phyloP scores from a whole-genome alignment of 306 rosid genomes.

The Casuarina cunninghamiana region DNA sequence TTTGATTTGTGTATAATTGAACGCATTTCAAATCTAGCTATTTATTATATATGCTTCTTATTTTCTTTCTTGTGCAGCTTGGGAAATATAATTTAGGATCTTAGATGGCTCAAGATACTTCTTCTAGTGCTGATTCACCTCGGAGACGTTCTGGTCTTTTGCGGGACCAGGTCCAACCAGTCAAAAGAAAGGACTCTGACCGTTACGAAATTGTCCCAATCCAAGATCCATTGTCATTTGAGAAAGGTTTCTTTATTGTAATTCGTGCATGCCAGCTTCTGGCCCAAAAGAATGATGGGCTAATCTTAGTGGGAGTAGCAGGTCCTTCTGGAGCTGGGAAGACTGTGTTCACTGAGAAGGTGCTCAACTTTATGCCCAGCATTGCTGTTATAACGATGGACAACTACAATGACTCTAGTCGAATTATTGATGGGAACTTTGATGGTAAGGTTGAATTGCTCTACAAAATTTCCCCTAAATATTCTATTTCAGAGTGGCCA shows the following conservation, averaged over 20 bases:
- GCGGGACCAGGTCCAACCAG: constrained; percentile 82
- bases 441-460: constrained; percentile 57
- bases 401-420: constrained; percentile 92
- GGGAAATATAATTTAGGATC: constrained; percentile 24
- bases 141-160: constrained; percentile 68
- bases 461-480: not conserved
- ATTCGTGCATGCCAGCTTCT: constrained; percentile 92
- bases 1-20: constrained; percentile 1
- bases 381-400: constrained; percentile 93
- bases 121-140: constrained; percentile 67
- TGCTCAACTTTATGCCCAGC: constrained; percentile 89
- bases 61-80: constrained; percentile 28
- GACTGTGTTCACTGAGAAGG: constrained; percentile 92
- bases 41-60: constrained; percentile 10
- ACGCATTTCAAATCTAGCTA: constrained; percentile 5
- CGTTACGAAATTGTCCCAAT: constrained; percentile 83
- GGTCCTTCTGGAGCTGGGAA: constrained; percentile 99
- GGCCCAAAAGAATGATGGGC: constrained; percentile 91
- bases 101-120: constrained; percentile 67
- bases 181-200: constrained; percentile 71
- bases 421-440: constrained; percentile 91
- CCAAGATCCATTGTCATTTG: constrained; percentile 77
- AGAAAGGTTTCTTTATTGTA: constrained; percentile 94
- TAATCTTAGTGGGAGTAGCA: constrained; percentile 89
- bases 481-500: not conserved